phyloP scores from a whole-genome alignment of 805 yeast species.

The Candida fluviatilis region DNA sequence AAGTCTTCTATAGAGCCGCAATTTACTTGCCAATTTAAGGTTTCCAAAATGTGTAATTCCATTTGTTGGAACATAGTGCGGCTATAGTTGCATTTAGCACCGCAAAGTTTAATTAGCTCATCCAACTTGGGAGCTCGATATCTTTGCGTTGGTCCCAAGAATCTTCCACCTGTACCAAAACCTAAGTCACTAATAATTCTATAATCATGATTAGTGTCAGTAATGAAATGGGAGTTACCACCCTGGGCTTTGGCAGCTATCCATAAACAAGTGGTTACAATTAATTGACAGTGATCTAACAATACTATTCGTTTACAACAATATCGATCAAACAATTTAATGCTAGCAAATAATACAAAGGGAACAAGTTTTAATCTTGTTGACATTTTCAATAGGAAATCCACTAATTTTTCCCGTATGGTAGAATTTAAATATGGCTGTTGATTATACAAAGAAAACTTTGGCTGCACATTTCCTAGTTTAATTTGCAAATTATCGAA shows the following conservation, averaged over 20 bases:
- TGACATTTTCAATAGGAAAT: conserved; percentile 73
- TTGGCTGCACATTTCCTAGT: conserved; percentile 41
- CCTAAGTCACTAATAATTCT: conserved; percentile 36
- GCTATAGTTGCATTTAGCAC: conserved; percentile 52
- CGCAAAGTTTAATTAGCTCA: conserved; percentile 71
- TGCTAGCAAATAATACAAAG: conserved; percentile 62
- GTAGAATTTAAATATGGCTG: conserved; percentile 83
- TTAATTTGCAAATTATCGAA: conserved; percentile 41
- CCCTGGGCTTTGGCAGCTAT: conserved; percentile 82
- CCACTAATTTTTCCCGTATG: conserved; percentile 71
- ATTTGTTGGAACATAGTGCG: conserved; percentile 54
- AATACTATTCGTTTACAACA: conserved; percentile 83
- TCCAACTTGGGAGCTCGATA: conserved; percentile 68
- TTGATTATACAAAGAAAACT: conserved; percentile 57
- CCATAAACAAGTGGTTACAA: conserved; percentile 91
- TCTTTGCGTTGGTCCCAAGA: conserved; percentile 67
- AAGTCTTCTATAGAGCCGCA: conserved; percentile 52
- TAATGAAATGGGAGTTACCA: conserved; percentile 65
- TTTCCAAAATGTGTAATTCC: conserved; percentile 44
- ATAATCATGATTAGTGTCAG: conserved; percentile 28
- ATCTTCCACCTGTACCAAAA: conserved; percentile 53
- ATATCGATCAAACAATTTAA: conserved; percentile 82
- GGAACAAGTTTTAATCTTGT: conserved; percentile 61
- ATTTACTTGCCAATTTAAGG: conserved; percentile 60
- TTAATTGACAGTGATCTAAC: conserved; percentile 83